Evolutionary conservation across 1,139 yeast genomes (phyloP), one percentile per base, ranked within the genome.

Genomic region (Groenewaldozyma auringiensis): DNA sequence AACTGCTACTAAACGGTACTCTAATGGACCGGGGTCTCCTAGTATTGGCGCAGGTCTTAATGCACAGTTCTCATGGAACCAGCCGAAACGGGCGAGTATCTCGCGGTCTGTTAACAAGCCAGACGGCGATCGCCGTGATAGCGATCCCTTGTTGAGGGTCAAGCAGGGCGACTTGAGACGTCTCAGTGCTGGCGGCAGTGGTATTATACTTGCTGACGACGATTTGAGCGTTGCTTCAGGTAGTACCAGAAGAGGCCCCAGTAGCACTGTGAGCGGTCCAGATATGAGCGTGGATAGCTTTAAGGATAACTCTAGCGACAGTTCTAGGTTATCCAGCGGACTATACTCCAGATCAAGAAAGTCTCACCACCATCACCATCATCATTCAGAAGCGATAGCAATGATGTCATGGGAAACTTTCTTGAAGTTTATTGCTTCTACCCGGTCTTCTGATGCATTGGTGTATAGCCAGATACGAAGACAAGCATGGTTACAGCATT

Each of bases 401-500:
- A 14, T 16, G 20, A 35, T 35, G 38, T 34, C 47, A n/a, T 55
- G 58, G 59, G 50, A 55, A 14, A 49, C 44, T 25, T 62, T 62
- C 45, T 48, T 53, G 41, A 48, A 52, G 21, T 62, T 62, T 41
- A 54, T 59, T 11, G 48, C 54, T 43, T 53, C 52, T 48, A 51
- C 63, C 39, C 48, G 57, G 39, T 52, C 50, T 25, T 51, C 64
- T 8, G 66, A 62, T 50, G 56, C 66, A 6, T 48, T 63, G 18
- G 54, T 61, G 17, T 62, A 62, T 46, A 64, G 64, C 1, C 48
- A 51, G 20, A 60, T 64, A 13, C 53, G 66, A 6, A 57, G 59
- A 42, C 66, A 62, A 41, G 65, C 65, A 2, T 62, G 60, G 58
- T 47, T 58, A 22, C 66, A 61, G 47, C 61, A 55, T 46, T 48